Conservation (phyloP, 2,329 filamentous ascomycete genomes). For the Calonectria pseudoturangicola region DNA sequence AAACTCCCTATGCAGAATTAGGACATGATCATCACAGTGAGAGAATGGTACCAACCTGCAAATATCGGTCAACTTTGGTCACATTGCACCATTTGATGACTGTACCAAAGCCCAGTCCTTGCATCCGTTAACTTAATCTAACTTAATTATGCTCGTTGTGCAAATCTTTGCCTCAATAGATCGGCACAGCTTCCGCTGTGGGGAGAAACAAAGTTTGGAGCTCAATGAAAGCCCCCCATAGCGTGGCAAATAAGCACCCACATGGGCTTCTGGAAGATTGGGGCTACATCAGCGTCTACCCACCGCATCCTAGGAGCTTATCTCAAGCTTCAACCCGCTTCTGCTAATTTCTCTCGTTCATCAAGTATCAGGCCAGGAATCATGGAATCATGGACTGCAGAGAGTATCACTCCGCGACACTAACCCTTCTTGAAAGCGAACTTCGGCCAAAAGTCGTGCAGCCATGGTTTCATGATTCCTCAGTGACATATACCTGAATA, state of each 20-base stretch:
- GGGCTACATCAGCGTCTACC: background rate
- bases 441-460: background rate
- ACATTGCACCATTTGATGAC: background rate
- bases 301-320: background rate
- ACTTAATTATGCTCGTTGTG: background rate
- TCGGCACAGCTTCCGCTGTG: background rate
- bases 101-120: background rate
- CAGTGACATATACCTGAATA: background rate
- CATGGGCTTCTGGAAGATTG: background rate
- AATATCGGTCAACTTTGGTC: conserved; percentile 8
- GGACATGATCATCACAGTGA: background rate
- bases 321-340: background rate
- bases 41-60: background rate
- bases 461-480: background rate
- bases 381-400: background rate
- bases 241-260: background rate
- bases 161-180: conserved; percentile 6
- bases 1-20: background rate
- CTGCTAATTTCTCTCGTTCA: background rate
- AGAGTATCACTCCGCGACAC: background rate
- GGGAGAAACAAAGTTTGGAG: background rate
- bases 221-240: background rate
- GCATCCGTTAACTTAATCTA: conserved; percentile 6
- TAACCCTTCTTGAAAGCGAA: conserved; percentile 16
- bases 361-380: background rate